Evolutionary conservation across 208 protist species (phyloP), one percentile per base, ranked within the genome.

Genomic region (Crithidia expoeki): DNA sequence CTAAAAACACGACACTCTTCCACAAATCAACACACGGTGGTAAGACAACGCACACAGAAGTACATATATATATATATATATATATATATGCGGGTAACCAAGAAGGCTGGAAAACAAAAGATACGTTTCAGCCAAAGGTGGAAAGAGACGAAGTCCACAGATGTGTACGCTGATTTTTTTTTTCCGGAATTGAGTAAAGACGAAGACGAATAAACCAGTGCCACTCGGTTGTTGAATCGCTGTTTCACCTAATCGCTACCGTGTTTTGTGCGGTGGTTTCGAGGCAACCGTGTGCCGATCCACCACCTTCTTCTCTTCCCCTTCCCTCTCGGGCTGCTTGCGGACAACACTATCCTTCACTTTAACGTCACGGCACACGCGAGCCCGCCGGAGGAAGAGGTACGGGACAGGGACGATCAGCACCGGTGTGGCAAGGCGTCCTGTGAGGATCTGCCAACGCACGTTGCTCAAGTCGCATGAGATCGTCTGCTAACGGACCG

Each of bases 401-500:
- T 79, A 84, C 11, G 78, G 80, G 17, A 91, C 58, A 6, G 86
- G 85, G 21, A 94, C 74, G 23, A 76, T 66, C 10, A 94, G 33
- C 27, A 86, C 50, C 12, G 88, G 90, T 21, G 82, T 63, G 33
- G 77, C 30, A 38, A 88, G 74, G 67, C 92, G 84, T 10, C 84
- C 76, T 0, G 92, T 51, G 16, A 94, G 28, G 30, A 95, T 32
- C 40, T 94, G 69, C 78, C 64, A 80, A 52, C 67, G 78, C 23
- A 94, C 57, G 65, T 94, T 90, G 59, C 42, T 70, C 68, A 89
- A 96, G 76, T 94, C 78, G 74, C 86, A 94, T 5, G 79, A 82
- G 19, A 53, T 59, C 0, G 49, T 69, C 19, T 52, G 66, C 17
- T 53, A 42, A 32, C 16, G n/a, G 14, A 96, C 79, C 40, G 81